phyloP scores from a whole-genome alignment of 1,139 yeast genomes.

The Candida dubliniensis region DNA sequence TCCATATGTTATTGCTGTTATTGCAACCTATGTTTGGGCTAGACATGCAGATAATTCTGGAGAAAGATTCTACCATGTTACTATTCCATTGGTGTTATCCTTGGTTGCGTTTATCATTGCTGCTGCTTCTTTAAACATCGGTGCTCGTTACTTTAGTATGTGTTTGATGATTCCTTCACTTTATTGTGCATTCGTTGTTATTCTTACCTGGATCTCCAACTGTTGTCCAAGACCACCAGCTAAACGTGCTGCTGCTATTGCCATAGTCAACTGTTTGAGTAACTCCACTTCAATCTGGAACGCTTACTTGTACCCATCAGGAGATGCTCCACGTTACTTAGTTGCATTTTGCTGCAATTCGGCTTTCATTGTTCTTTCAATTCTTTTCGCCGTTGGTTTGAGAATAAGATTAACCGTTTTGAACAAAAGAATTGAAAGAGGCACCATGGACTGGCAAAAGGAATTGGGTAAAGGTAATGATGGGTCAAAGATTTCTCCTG shows the following conservation, averaged over 20 bases:
- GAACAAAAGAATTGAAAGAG: slow-evolving; percentile 44
- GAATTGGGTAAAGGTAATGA: slow-evolving; percentile 52
- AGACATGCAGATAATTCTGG: slow-evolving; percentile 59
- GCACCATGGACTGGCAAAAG: slow-evolving; percentile 52
- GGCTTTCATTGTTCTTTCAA: slow-evolving; percentile 44
- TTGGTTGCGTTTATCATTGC: slow-evolving; percentile 53
- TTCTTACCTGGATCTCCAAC: slow-evolving; percentile 58
- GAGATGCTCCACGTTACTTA: slow-evolving; percentile 44
- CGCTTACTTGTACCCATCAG: slow-evolving; percentile 46
- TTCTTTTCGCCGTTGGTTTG: slow-evolving; percentile 38
- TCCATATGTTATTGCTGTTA: slow-evolving; percentile 56
- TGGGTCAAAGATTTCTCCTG: slow-evolving; percentile 42
- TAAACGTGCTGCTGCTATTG: slow-evolving; percentile 54
- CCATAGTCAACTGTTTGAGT: slow-evolving; percentile 52
- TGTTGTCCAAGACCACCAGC: slow-evolving; percentile 53
- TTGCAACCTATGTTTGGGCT: slow-evolving; percentile 54
- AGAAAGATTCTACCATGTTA: slow-evolving; percentile 55
- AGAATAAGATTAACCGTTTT: slow-evolving; percentile 38
- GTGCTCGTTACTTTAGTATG: slow-evolving; percentile 63
- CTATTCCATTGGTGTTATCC: slow-evolving; percentile 44
- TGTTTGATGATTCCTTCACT: slow-evolving; percentile 59
- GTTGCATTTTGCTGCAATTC: slow-evolving; percentile 51
- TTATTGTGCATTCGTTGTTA: slow-evolving; percentile 56
- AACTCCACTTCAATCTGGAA: slow-evolving; percentile 58
- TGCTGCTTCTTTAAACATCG: slow-evolving; percentile 54